Base-by-base conservation (phyloP, 768 basidiomycete genomes). In the Lyophyllum shimeji region DNA sequence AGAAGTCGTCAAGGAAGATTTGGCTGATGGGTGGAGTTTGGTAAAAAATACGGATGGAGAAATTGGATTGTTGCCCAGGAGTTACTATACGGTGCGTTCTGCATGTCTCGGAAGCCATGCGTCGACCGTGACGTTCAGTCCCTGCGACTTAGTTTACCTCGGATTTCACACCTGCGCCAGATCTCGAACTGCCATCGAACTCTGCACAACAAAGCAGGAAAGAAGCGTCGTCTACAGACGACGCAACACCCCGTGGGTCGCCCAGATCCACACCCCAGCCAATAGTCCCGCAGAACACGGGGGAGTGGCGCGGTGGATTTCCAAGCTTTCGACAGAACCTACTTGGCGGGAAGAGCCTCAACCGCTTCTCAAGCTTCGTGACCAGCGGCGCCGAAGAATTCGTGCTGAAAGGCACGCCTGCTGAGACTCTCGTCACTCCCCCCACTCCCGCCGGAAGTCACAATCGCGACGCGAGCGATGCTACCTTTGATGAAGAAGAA, bases 281-380 rank as follows among this genome's bases (percentile, higher is more conserved):
- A 29, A 73, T 89, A 37, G 63, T 85, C 11, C 83, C 82, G 2
- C 88, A 90, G 62, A 77, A 77, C 48, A 90, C 89, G 0, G 89
- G 87, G 12, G 89, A 90, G 68, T 88, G 87, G 76, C 67, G 69
- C 1, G 63, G 66, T 24, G 64, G 72, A 15, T 82, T 87, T 59
- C 87, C 89, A 1, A 89, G 82, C 67, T 87, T 90, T 63, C 75
- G 85, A 8, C 82, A 82, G 52, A 86, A 83, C 60, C 76, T 93
- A 0, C 80, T 93, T 0, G 85, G 89, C 27, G 89, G 90, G 9
- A 91, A 86, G 69, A 84, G 83, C 44, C 70, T 93, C 52, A 92
- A 93, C 67, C 80, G 90, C n/a, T 93, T 93, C 71, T 91, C 90
- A 0, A 86, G 80, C 53, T 93, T 93, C 67, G 90, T 93, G 13